Evolutionary conservation across 495 filamentous ascomycete species (phyloP), one percentile per base, ranked within the genome.

Genomic region (Aspergillus homomorphus): DNA sequence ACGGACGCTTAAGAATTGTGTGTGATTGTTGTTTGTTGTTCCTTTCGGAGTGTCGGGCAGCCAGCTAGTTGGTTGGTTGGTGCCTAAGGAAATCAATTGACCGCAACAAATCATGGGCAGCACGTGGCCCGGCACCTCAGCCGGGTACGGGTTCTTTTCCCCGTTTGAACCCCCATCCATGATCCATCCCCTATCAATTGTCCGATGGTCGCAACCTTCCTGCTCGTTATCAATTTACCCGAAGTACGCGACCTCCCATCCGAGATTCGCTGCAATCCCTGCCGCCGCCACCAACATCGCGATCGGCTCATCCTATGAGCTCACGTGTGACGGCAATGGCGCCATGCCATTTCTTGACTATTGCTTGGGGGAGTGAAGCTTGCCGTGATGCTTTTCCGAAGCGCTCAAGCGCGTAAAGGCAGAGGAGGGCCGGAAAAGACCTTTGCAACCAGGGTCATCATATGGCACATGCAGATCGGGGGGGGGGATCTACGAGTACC

Each of bases 221-320:
- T 14, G 2, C 15, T 38, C 12, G 33, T 38, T 38, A 38, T 38
- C 48, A 28, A 51, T 51, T 51, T 51, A 51, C 48, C 48, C 48
- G 48, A 51, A 14, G n/a, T 51, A 51, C 22, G 48, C 48, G 48
- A 30, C 24, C 14, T 4, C 14, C 23, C 33, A 9, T 5, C 33
- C 33, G 33, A 38, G 33, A 12, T 38, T 38, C 33, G 33, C 33
- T 38, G 10, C 33, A 38, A 7, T 38, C 12, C 33, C 12, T 7
- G 33, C 33, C 33, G 33, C 33, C 33, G 15, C 33, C 33, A 38
- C 15, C 33, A 4, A 28, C 9, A 38, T 38, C 33, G 15, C 12
- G 33, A 38, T 38, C 33, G 12, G 2, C 12, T 12, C 33, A 38
- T 38, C 10, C 33, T 38, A 38, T 38, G 33, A 38, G 33, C 33